Base-by-base conservation (phyloP, 305 asterid species). In the Fraxinus sp. region DNA sequence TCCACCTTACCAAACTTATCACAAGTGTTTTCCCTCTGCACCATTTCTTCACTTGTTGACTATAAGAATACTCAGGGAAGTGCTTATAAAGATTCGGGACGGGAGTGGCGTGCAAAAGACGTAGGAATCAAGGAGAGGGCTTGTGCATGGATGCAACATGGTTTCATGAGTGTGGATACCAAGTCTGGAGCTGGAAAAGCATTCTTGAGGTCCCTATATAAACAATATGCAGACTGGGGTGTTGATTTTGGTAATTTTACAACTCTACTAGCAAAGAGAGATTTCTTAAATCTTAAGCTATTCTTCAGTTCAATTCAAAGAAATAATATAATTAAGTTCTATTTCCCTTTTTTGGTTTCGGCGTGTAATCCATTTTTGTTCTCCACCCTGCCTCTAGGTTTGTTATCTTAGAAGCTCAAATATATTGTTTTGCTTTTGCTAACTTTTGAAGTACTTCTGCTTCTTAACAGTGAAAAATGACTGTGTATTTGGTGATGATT, bases 181-280 rank as follows among this genome's bases (percentile, higher is more conserved):
- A 85, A 84, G 77, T 86, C 84, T 76, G 98, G 97, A 86, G 99
- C 99, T 75, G 99, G 98, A 79, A 88, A 86, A 85, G 98, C 98
- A 11, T 95, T 95, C 72, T 79, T 95, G 86, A 93, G 93, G 89
- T 95, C 99, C 30, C 97, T 95, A 52, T 89, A 95, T 90, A 95
- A 90, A 55, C 98, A 95, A 82, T 95, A 94, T 84, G 93, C 93
- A 32, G 92, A 91, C 4, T 95, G 98, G 99, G 98, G 97, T 76
- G 93, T 94, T 46, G 98, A 95, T 89, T 94, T 93, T 83, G 95
- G 99, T 95, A 93, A 78, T 33, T 59, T 8, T 14, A 77, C 28
- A 36, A 77, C 26, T 49, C 37, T 68, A 8, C 24, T 2, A 36
- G 75, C 20, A 30, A 81, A 16, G 28, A 81, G 74, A 81, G 6